Evolutionary conservation across 805 yeast genomes (phyloP).

Genomic region (Ogataea thermomethanolica): DNA sequence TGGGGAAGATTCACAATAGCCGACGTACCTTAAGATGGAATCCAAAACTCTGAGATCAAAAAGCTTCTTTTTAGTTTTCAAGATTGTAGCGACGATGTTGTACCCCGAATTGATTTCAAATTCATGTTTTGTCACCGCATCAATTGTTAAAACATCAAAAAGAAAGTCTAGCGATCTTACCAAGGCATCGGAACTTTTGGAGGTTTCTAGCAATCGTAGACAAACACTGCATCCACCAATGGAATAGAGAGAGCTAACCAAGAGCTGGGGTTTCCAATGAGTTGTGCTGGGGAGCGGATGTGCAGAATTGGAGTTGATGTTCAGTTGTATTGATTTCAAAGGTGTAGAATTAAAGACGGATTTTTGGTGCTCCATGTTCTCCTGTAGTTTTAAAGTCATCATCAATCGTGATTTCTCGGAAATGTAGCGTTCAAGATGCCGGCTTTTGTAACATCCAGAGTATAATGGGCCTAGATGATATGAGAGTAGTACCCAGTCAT

Average conservation of each 20-base stretch:
- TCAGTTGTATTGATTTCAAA: background rate
- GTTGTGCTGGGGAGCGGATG: background rate
- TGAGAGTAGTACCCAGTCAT: constrained; percentile 51
- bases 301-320: constrained; percentile 1
- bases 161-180: constrained; percentile 38
- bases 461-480: constrained; percentile 49
- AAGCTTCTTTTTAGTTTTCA: constrained; percentile 43
- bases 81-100: constrained; percentile 50
- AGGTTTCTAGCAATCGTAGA: constrained; percentile 43
- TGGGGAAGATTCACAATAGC: constrained; percentile 50
- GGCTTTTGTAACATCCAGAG: constrained; percentile 42
- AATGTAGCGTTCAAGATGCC: constrained; percentile 38
- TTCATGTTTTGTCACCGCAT: constrained; percentile 52
- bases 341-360: no score
- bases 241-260: constrained; percentile 31
- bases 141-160: constrained; percentile 40
- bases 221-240: constrained; percentile 52
- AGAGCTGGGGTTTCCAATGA: constrained; percentile 16
- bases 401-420: constrained; percentile 30
- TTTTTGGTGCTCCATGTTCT: constrained; percentile 4
- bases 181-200: constrained; percentile 35
- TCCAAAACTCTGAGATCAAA: constrained; percentile 45
- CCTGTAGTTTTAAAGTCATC: constrained; percentile 25
- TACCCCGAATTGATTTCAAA: constrained; percentile 61
- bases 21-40: constrained; percentile 48